Base-by-base conservation (phyloP, 2,329 filamentous ascomycete genomes). In the Niveomyces coronatus region DNA sequence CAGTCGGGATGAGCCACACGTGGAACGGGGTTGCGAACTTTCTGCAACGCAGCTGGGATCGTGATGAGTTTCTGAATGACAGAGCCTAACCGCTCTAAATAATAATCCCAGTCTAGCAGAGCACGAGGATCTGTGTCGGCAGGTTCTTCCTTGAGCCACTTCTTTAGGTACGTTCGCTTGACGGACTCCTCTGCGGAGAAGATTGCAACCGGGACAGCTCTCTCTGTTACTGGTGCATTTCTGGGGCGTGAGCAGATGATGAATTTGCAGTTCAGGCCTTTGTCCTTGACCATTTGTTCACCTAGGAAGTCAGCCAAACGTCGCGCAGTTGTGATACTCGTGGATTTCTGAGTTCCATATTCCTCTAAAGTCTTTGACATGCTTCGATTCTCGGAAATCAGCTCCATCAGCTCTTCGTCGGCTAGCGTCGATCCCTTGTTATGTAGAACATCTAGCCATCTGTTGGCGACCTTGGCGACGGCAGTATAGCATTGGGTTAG, bases 21-120 rank as follows among this genome's bases (percentile, higher is more conserved):
- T 11, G 91, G 93, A 2, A 96, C 89, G 0, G 91, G 91, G 53
- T 99, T 99, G 39, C 81, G 76, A 39, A 98, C 74, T 61, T 94
- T 96, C 56, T 98, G 91, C 35, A 98, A 69, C 3, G 93, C 91
- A 13, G 91, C 93, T 3, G 91, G 91, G 48, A 99, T 99, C 1
- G 93, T 98, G 55, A 99, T 94, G 39, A 99, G 75, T 59, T 99
- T 99, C 62, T 99, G 91, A 36, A 99, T 93, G 39, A 98, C 91
- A 1, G 89, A 96, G 1, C 88, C 89, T 15, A 99, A 69, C 63
- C 91, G 86, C 53, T 98, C 93, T 2, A 88, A 70, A 56, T 99
- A 99, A 61, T 99, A 99, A 48, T 87, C 75, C 91, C 91, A 99
- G 57, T 98, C 91, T 36, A 98, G 79, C 10, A 98, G 71, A 15